Evolutionary conservation across 345 rosid species (phyloP).

Genomic region (Balakata baccata): DNA sequence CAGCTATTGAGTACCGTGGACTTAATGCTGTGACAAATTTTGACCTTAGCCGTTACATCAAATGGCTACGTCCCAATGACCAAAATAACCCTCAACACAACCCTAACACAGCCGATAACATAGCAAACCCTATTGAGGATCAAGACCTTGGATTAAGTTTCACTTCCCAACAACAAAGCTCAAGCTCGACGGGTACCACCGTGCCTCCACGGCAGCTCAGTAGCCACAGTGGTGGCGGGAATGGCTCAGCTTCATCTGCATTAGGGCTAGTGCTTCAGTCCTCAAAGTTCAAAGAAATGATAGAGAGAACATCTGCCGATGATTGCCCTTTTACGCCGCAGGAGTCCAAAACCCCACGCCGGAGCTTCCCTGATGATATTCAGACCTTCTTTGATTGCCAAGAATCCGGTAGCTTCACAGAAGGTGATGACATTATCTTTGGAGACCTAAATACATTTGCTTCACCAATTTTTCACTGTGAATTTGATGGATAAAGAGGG

Average conservation of each 20-base stretch:
- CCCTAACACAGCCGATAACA: conserved; percentile 11
- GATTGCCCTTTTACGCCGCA: conserved; percentile 30
- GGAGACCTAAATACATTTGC: conserved; percentile 51
- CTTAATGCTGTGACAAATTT: conserved; percentile 91
- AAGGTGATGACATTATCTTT: conserved; percentile 52
- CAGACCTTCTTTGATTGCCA: conserved; percentile 68
- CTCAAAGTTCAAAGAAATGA: conserved; percentile 62
- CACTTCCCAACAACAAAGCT: conserved; percentile 12
- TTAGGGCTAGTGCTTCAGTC: conserved; percentile 62
- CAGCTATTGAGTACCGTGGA: conserved; percentile 92
- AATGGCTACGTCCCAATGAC: conserved; percentile 50
- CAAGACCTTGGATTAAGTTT: conserved; percentile 22
- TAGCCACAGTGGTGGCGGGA: not conserved
- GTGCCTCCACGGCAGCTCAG: conserved; percentile 21
- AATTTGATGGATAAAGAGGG: conserved; percentile 34
- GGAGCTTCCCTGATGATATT: conserved; percentile 73
- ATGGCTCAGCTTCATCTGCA: conserved; percentile 37
- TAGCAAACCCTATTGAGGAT: conserved; percentile 15
- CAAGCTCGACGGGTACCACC: not conserved
- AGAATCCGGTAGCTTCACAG: conserved; percentile 43
- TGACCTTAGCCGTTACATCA: conserved; percentile 82
- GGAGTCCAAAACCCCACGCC: conserved; percentile 33
- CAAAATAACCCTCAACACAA: conserved; percentile 6
- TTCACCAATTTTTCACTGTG: conserved; percentile 50
- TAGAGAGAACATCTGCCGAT: conserved; percentile 49